Evolutionary conservation across 768 basidiomycete species (phyloP), one percentile per base, ranked within the genome.

Genomic region (Mycena floridula): DNA sequence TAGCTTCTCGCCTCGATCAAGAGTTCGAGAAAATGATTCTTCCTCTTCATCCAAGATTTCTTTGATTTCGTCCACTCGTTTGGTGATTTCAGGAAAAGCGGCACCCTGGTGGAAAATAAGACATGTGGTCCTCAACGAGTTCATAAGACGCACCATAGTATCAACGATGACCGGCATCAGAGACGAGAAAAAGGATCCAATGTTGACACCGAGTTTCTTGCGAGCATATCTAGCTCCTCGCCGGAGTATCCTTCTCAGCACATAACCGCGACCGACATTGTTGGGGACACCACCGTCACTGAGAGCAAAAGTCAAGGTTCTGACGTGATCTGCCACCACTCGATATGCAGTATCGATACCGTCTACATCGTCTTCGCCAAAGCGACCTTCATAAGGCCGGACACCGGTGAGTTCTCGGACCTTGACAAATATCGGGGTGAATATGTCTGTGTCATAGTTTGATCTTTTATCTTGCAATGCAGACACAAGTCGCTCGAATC

Each of bases 371-470:
- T 95, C 90, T n/a, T 76, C 79, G 35, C 96, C 96, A 49, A 99
- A 91, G 51, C 84, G 89, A 40, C 96, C 96, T 44, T 77, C 63
- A 59, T 99, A 99, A 3, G 85, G 72, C 35, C 93, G 75, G 37
- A 87, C 91, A 32, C 90, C 88, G 1, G 92, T 94, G 40, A 99
- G 66, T 61, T 91, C 82, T 57, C 87, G 86, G 42, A 99, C 86
- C 63, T 77, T 86, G 27, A 63, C 68, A 59, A 99, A 98, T 45
- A 98, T 84, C 4, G 94, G 94, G 1, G 70, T 61, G 65, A 99
- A 99, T 47, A 96, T 76, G 57, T 99, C 96, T 40, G 96, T 98
- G 62, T 99, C 96, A 66, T 99, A 99, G 67, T 98, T 99, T 38
- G 95, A 98, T 20, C 78, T 71, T 58, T 80, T 86, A 65, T 91